Conservation (phyloP, 176 grass and related monocot genomes). For the Puccinellia tenuiflora region DNA sequence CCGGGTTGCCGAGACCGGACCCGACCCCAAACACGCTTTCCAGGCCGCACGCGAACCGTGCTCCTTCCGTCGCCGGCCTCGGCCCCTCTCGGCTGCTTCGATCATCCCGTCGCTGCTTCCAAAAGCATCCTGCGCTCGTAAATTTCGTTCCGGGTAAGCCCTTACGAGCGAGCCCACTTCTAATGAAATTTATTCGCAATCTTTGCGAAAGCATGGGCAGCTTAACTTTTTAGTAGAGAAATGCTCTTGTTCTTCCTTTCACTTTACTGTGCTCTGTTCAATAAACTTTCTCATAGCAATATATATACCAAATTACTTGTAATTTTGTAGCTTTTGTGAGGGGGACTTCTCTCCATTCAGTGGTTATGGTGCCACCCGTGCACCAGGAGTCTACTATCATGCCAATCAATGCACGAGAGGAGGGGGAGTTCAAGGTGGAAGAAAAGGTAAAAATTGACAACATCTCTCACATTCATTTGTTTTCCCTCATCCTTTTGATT, state of each 20-base stretch:
- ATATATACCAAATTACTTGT: slow-evolving; percentile 11
- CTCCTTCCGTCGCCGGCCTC: background rate
- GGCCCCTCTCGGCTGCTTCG: background rate
- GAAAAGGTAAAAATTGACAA: slow-evolving; percentile 10
- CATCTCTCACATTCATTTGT: background rate
- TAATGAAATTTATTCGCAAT: background rate
- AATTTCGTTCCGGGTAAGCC: background rate
- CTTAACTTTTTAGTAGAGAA: background rate
- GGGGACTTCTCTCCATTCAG: background rate
- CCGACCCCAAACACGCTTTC: background rate
- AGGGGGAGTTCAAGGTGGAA: slow-evolving; percentile 1
- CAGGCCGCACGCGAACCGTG: background rate
- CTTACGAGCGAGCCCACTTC: background rate
- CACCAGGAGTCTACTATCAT: background rate
- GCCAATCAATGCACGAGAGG: background rate
- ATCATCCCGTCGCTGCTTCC: background rate
- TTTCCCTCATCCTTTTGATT: background rate
- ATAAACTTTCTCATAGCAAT: background rate
- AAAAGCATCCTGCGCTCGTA: background rate
- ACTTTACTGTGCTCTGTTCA: background rate
- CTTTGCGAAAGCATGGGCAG: background rate
- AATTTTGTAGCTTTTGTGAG: background rate
- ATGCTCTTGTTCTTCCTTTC: background rate
- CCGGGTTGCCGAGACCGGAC: background rate
- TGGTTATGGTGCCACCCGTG: slow-evolving; percentile 13